Percentiles rank a stretch among this genome's conserved stretches.
These are phyloP conservation scores for Podila verticillata DNA, from an alignment of 192 early-diverging fungal species.

Conservation along the genomic window DNA sequence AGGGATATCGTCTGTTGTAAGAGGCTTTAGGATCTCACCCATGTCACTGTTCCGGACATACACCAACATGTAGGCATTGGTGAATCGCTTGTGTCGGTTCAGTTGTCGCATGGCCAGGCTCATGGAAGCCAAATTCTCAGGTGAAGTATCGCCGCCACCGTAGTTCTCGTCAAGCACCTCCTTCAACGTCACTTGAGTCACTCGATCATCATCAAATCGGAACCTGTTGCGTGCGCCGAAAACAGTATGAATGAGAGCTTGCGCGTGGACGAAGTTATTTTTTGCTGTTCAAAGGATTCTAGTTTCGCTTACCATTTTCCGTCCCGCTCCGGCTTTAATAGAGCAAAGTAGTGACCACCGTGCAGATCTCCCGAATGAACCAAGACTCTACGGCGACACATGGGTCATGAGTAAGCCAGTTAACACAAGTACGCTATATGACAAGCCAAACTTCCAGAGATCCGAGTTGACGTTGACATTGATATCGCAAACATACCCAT, in stretches of 20 bases:
- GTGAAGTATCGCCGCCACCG: conserved; percentile 76
- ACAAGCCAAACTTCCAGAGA: too few relatives aligned
- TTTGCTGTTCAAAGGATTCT: background rate
- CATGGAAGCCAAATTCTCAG: conserved; percentile 36
- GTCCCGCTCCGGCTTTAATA: conserved; percentile 82
- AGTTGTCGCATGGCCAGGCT: conserved; percentile 57
- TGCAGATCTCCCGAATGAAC: conserved; percentile 94
- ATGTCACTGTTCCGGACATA: conserved; percentile 88
- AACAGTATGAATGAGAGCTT: background rate
- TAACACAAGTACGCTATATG: background rate
- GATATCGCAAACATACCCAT: conserved; percentile 67
- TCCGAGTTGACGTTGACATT: too few relatives aligned
- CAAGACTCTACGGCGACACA: conserved; percentile 78
- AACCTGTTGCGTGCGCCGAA: conserved; percentile 49
- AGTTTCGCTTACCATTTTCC: conserved; percentile 73
- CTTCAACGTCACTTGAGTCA: conserved; percentile 77
- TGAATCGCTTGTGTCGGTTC: conserved; percentile 78
- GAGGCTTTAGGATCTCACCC: conserved; percentile 73
- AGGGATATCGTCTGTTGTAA: conserved; percentile 80
- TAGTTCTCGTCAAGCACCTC: conserved; percentile 96
- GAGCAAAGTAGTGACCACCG: conserved; percentile 94
- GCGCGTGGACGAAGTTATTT: background rate
- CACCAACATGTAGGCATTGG: conserved; percentile 99
- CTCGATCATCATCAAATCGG: conserved; percentile 96
- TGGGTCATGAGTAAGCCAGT: background rate